Conservation (phyloP, 352 stramenopile genomes). For the Phytophthora tubulina region DNA sequence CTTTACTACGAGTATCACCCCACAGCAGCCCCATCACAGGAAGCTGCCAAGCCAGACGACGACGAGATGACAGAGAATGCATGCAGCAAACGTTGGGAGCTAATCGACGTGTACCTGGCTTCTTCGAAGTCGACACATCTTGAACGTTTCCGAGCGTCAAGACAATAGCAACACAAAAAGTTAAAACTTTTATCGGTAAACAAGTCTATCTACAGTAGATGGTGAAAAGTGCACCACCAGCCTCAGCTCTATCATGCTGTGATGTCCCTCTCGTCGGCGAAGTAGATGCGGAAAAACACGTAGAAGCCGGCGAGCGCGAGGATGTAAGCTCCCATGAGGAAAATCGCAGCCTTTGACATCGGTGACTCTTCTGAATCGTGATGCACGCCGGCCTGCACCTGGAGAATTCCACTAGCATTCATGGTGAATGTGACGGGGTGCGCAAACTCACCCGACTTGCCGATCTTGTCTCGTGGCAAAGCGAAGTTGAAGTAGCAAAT, state of each 20-base stretch:
- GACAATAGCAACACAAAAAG: conserved; percentile 19
- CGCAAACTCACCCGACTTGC: conserved; percentile 72
- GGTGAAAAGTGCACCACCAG: neutral
- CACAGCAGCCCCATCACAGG: conserved; percentile 2
- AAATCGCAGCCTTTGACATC: conserved; percentile 74
- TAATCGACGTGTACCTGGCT: conserved; percentile 32
- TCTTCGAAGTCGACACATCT: conserved; percentile 30
- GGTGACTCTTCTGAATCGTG: conserved; percentile 80
- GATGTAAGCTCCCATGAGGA: conserved; percentile 66
- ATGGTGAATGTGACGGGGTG: conserved; percentile 91
- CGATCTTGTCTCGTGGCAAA: conserved; percentile 76
- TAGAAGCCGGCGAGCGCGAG: conserved; percentile 61
- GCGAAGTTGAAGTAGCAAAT: conserved; percentile 90
- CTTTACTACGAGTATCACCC: conserved; percentile 55
- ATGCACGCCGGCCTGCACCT: conserved; percentile 84
- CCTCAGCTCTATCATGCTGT: conserved; percentile 34
- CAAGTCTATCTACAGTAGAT: conserved; percentile 21
- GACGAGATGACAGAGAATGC: neutral
- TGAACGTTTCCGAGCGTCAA: conserved; percentile 25
- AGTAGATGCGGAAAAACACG: conserved; percentile 77
- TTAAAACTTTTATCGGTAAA: conserved; percentile 7
- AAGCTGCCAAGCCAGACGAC: neutral
- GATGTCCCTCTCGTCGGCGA: conserved; percentile 62
- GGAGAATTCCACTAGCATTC: conserved; percentile 85
- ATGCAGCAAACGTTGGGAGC: conserved; percentile 26